Evolutionary conservation across 1,139 yeast genomes (phyloP).

Genomic region (Lodderomyces theae): DNA sequence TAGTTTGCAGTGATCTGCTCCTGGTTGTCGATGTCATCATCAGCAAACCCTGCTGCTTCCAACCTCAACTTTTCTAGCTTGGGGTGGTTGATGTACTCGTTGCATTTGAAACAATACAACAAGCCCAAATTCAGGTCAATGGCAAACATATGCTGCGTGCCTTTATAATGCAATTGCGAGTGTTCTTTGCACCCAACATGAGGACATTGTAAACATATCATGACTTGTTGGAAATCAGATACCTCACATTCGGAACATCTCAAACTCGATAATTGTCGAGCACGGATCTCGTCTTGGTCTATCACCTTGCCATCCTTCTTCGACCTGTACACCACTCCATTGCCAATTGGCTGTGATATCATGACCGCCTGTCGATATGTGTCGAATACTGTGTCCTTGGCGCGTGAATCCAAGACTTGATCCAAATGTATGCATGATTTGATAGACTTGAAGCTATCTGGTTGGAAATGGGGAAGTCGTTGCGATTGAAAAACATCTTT

Average conservation of each 20-base stretch:
- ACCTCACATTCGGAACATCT: constrained; percentile 51
- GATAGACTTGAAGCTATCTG: constrained; percentile 29
- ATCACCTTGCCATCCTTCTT: constrained; percentile 34
- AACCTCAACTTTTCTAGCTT: constrained; percentile 51
- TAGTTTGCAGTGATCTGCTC: constrained; percentile 16
- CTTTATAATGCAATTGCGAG: constrained; percentile 58
- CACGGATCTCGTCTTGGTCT: constrained; percentile 29
- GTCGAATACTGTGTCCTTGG: constrained; percentile 52
- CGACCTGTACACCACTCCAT: constrained; percentile 21
- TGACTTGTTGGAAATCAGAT: constrained; percentile 48
- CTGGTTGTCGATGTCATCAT: constrained; percentile 21
- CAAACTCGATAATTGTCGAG: constrained; percentile 42
- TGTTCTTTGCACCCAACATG: constrained; percentile 74
- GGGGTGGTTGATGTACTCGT: constrained; percentile 64
- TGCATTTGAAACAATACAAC: constrained; percentile 75
- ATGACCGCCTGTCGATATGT: constrained; percentile 61
- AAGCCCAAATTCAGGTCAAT: constrained; percentile 58
- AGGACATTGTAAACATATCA: constrained; percentile 79
- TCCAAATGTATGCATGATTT: constrained; percentile 54
- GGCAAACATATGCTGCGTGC: constrained; percentile 71
- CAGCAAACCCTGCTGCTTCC: constrained; percentile 16
- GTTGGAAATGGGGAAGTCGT: constrained; percentile 2
- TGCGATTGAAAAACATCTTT: background rate
- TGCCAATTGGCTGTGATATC: constrained; percentile 34
- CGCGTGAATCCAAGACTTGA: constrained; percentile 52